Evolutionary conservation across 768 basidiomycete genomes (phyloP), one percentile per base, ranked within the genome.

Genomic region (Russula ochroleuca): DNA sequence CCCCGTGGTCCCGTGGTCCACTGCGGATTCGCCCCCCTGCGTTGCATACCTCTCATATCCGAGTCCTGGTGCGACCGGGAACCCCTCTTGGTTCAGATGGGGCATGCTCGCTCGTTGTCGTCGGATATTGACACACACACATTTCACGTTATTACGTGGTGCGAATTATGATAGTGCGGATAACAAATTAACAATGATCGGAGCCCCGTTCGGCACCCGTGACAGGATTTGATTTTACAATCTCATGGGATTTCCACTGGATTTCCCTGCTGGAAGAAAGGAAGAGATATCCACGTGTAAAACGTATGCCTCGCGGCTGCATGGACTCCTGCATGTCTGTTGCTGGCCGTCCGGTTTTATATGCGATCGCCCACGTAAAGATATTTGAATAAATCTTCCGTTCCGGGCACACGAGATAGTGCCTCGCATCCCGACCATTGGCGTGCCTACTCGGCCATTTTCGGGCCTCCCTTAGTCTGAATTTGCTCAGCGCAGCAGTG

Each of bases 181-280:
- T n/a, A 43, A 43, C 19, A 8, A 19, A 17, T 9, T 48, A 48
- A 21, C 21, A 6, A 40, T 61, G 52, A 48, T 62, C 45, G 61
- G 35, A 38, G 19, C 54, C 37, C 40, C 56, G 40, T 49, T 56
- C 61, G 54, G 54, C 3, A 41, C 17, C 21, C 47, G 23, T 48
- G 47, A 25, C 21, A 48, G 19, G 19, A n/a, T 48, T 48, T 48
- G 23, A 13, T 48, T 15, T 25, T 21, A 8, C 13, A 48, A 25
- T 23, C 21, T 48, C 14, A 13, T 47, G n/a, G 15, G 45, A 7
- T 21, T 21, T 10, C 9, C 45, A 5, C 5, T n/a, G n/a, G n/a
- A n/a, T n/a, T n/a, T n/a, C n/a, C n/a, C n/a, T n/a, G n/a, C 28
- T 28, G 28, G 28, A 28, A 28, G 28, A 25, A 48, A 25, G 7